Base-by-base conservation (phyloP, 139 green algal genomes). In the Chlamydomonas asymmetrica region DNA sequence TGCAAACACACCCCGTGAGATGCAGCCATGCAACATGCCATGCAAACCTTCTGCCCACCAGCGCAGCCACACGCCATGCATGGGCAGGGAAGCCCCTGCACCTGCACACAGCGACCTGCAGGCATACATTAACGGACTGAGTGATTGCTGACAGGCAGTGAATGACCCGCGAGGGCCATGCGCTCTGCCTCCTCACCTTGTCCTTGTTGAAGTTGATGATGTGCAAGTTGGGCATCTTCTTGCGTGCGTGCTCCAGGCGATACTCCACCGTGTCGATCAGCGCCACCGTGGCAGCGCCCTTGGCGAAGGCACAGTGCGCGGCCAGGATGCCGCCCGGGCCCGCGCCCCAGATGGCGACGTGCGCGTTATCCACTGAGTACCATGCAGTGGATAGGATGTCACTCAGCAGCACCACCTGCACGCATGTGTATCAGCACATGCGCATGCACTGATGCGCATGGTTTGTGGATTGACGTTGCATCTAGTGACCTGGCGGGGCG, bases 311-410 rank as follows among this genome's bases (percentile, higher is more conserved):
- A 52, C 89, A 92, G 34, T 92, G 84, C 0, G 90, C 91, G 3
- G 90, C 82, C 73, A 95, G 78, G 37, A 95, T 87, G 72, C 91
- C 91, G 4, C 91, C 81, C 59, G 90, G 90, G 0, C 90, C 90
- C 27, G 85, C 83, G 4, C 89, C 89, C 90, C 90, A 95, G 74
- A 95, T 93, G 62, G 90, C 91, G 4, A 95, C 88, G 31, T 71
- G n/a, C n/a, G n/a, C n/a, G n/a, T n/a, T n/a, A n/a, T n/a, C n/a
- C n/a, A n/a, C n/a, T n/a, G 85, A 81, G 40, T 88, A 85, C 90
- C 90, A 94, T 20, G 84, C 91, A 2, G 91, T 95, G 57, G 82
- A 69, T 60, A 95, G 68, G 72, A 95, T 91, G 82, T 95, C 91
- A 32, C 82, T 88, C 31, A 95, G 79, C 27, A 95, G 74, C 49